Base-by-base conservation (phyloP, 2,329 filamentous ascomycete species). In the Colletotrichum theobromicola region DNA sequence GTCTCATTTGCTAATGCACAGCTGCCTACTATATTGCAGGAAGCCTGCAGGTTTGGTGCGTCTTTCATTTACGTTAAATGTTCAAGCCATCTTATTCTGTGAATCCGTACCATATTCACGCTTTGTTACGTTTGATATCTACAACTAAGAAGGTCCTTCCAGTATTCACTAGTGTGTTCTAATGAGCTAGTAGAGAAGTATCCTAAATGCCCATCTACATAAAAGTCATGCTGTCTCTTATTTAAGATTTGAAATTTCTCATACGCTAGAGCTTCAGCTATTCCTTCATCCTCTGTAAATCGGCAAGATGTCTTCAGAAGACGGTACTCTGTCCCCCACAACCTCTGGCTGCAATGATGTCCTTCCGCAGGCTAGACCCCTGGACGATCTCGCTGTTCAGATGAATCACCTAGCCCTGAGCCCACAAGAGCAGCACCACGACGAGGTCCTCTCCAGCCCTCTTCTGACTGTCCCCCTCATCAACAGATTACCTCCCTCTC, bases 381-480 rank as follows among this genome's bases (percentile, higher is more conserved):
- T 24, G 6, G 46, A 53, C n/a, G n/a, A 53, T 53, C 46, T 37
- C n/a, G 30, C 10, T 6, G 28, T 30, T 32, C 58, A 73, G 15
- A 64, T 73, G 42, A 35, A 18, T 2, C 13, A 68, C 32, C 68
- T 75, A 10, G 6, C 7, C n/a, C 28, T 68, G 10, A 42, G 21
- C 18, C 58, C 63, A 1, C 6, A 30, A 24, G 8, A 32, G 9
- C 68, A 74, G n/a, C 66, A 64, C 4, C 16, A 34, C 9, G 66
- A 75, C 8, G 74, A 75, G 42, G 18, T 75, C 21, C 24, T 28
- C 7, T 67, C 66, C 18, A 75, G 74, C 61, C 74, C 74, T 8
- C 42, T 75, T 24, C 50, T 75, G 21, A 70, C 66, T 4, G 37
- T 61, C 13, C 42, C 74, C 2, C 37, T 66, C 7, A 15, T 75